These are phyloP conservation scores for Phytopythium montanum DNA, from an alignment of 352 stramenopile species.

Conservation along the genomic window DNA sequence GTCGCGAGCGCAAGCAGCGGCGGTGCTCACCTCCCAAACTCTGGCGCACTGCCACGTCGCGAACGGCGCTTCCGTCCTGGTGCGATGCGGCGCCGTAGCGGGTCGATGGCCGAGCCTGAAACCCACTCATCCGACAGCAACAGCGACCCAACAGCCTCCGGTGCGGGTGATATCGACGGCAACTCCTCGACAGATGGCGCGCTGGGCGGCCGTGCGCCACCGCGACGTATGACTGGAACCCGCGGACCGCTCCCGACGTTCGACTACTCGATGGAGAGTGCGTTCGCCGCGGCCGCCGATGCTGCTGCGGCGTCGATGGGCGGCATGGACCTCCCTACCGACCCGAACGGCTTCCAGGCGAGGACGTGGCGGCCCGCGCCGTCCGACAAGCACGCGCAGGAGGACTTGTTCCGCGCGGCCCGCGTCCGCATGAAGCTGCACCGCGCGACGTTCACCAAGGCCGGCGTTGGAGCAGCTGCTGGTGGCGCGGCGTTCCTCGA, in stretches of 20 bases:
- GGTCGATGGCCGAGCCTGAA: slow-evolving; percentile 4
- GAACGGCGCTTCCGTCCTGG: slow-evolving; percentile 29
- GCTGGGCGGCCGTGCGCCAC: background rate
- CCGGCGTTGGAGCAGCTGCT: slow-evolving; percentile 20
- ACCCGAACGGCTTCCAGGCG: slow-evolving; percentile 10
- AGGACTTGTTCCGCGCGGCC: slow-evolving; percentile 71
- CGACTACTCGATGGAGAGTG: slow-evolving; percentile 27
- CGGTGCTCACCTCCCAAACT: background rate
- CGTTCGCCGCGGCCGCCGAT: slow-evolving; percentile 17
- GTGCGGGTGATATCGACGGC: background rate
- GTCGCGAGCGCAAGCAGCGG: background rate
- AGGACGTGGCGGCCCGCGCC: slow-evolving; percentile 33
- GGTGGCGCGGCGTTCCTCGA: slow-evolving; percentile 32
- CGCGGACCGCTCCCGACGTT: slow-evolving; percentile 33
- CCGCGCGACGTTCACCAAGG: slow-evolving; percentile 40
- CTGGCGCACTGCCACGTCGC: slow-evolving; percentile 1
- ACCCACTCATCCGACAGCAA: background rate
- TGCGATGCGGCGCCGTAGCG: slow-evolving; percentile 1
- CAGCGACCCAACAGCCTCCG: background rate
- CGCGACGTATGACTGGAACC: background rate
- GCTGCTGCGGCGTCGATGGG: slow-evolving; percentile 2
- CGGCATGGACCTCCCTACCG: background rate
- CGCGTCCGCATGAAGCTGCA: slow-evolving; percentile 80
- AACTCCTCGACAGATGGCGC: background rate
- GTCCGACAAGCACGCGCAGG: slow-evolving; percentile 64